Base-by-base conservation (phyloP, 768 basidiomycete genomes). In the Tremella fuciformis region DNA sequence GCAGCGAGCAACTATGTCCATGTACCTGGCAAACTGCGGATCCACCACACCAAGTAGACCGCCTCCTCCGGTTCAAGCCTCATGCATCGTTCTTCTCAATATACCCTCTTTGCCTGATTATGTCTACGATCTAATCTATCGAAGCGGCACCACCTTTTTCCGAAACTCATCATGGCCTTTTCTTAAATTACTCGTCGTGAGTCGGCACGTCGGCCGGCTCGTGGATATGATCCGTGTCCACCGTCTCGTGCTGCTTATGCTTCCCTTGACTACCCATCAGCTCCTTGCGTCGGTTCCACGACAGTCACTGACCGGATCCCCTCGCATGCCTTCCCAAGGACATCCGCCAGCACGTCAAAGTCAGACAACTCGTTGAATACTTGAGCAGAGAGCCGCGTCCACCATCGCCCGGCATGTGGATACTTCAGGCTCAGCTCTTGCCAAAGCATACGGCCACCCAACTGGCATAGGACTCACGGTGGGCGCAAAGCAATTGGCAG, bases 1-100 rank as follows among this genome's bases (percentile, higher is more conserved):
- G 86, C 15, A 97, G 85, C 90, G 41, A 92, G 92, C 82, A 98
- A 91, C 81, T 97, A 83, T 76, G 80, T 89, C 15, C 93, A 97
- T 80, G 66, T 76, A 21, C 75, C 89, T 2, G 80, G 84, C 69
- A 88, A 83, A 67, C 81, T 97, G 56, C 84, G 92, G 60, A 88
- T 93, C 68, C 79, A 83, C 77, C 86, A 88, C 75, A 97, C 93
- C 51, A 97, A 97, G 82, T 97, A 91, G 83, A 83, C 42, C 6
- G 6, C 6, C 29, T 6, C 4, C 11, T 22, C 42, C 42, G 7
- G 4, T 46, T 8, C 42, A 46, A 18, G 18, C 7, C n/a, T n/a
- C 25, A 50, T 50, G 26, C 49, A 22, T 50, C 21, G 26, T 50
- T 8, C 25, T 29, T 50, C 19, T 29, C 47, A n/a, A n/a, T n/a